These are phyloP conservation scores for Trichoderma lentiforme DNA, from an alignment of 2,329 filamentous ascomycete species.

Conservation along the genomic window DNA sequence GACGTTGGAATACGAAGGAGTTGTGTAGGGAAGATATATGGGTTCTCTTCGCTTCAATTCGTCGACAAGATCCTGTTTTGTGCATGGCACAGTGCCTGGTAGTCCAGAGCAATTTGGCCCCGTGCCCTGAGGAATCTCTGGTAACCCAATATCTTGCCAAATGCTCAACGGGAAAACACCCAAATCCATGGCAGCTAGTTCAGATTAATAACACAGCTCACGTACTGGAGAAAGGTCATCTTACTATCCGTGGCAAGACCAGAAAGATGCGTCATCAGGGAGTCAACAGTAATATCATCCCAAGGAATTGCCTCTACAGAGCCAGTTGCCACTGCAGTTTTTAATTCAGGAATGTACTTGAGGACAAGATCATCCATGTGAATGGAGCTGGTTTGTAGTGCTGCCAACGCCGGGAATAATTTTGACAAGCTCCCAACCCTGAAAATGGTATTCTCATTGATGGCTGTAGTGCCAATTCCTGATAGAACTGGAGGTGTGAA, in stretches of 20 bases:
- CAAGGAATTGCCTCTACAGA: constrained; percentile 38
- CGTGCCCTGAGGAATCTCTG: neutral
- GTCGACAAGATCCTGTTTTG: constrained; percentile 27
- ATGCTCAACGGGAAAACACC: neutral
- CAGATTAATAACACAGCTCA: neutral
- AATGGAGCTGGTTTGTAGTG: constrained; percentile 27
- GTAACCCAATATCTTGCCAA: neutral
- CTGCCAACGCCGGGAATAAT: constrained; percentile 32
- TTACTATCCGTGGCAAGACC: constrained; percentile 40
- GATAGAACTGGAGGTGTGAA: neutral
- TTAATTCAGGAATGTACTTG: neutral
- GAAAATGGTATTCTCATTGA: constrained; percentile 35
- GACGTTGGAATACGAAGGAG: constrained; percentile 49
- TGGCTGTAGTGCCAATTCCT: constrained; percentile 24
- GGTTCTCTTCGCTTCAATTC: constrained; percentile 33
- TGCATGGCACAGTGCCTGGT: neutral
- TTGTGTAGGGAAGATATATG: constrained; percentile 41
- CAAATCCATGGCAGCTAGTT: neutral
- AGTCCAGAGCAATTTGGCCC: neutral
- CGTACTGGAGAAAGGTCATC: neutral
- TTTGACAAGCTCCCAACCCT: constrained; percentile 37
- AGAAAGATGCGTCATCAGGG: constrained; percentile 44
- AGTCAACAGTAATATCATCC: constrained; percentile 46
- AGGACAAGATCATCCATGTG: neutral
- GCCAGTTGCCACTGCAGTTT: neutral